Base-by-base conservation (phyloP, 768 basidiomycete genomes). In the Pleurotus sapidus region DNA sequence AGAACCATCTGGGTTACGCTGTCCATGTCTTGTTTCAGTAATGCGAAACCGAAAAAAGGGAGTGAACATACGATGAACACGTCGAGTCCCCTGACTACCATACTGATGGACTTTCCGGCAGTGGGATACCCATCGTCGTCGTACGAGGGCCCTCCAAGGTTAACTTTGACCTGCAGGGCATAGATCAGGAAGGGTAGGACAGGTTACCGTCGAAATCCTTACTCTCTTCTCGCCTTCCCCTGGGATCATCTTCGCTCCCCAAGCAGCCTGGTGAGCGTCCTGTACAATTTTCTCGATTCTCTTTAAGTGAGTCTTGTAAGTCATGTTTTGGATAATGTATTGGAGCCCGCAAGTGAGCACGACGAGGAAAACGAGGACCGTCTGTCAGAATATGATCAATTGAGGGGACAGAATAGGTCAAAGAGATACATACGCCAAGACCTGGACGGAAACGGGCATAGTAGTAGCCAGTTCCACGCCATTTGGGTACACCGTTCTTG, bases 401-500 rank as follows among this genome's bases (percentile, higher is more conserved):
- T 49, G 40, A 7, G 55, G 5, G 17, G 11, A 43, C 37, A 15
- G 40, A 15, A 37, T n/a, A 18, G 34, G 46, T 18, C 42, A 38
- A 59, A 39, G 56, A 60, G 25, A 30, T 17, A 68, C 83, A 61
- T 64, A 90, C 90, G 59, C 84, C 84, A 59, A 98, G 78, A 23
- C 95, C 93, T n/a, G 96, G 96, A 27, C 96, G 83, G 80, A 91
- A 99, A 53, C 97, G 87, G 27, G 92, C 85, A 71, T 98, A 99
- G 71, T 98, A 98, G 73, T 98, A 98, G 45, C 93, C 92, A 30
- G 92, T 94, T 14, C 95, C 96, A 61, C 95, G 81, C 96, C 96
- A 99, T 68, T 82, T 91, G 0, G 96, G 96, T 3, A 99, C 94
- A 18, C 96, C 96, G 60, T 98, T 98, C 73, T 96, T 95, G 79